Evolutionary conservation across 2,329 filamentous ascomycete species (phyloP).

Genomic region (Pseudogymnoascus sp.): DNA sequence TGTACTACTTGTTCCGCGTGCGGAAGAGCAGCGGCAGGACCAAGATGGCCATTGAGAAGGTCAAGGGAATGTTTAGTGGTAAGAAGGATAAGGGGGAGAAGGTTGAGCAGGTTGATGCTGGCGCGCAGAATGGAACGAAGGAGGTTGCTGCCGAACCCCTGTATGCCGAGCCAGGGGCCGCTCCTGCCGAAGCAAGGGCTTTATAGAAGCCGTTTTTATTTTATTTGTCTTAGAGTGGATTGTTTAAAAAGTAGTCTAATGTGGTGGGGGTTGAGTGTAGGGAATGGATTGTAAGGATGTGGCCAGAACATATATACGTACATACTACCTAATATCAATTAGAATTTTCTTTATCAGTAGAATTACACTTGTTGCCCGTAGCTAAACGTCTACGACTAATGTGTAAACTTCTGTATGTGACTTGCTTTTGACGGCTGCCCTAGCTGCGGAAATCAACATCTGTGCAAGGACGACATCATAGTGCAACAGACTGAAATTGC

Average conservation of each 20-base stretch:
- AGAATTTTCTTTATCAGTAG: not conserved
- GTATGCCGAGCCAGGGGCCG: no score
- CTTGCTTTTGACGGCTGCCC: not conserved
- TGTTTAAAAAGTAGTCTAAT: not conserved
- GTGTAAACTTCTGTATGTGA: not conserved
- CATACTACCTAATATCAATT: not conserved
- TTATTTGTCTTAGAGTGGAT: not conserved
- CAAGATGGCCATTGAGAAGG: not conserved
- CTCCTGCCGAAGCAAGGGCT: not conserved
- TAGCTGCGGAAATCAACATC: not conserved
- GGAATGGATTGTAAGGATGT: not conserved
- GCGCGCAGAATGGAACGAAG: not conserved
- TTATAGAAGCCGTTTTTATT: not conserved
- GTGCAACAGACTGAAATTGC: not conserved
- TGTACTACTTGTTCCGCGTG: slow-evolving; percentile 44
- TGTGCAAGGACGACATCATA: no score
- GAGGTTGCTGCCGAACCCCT: not conserved
- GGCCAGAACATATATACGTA: not conserved
- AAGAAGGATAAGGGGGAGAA: not conserved
- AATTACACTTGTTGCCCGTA: not conserved
- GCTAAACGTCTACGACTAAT: not conserved
- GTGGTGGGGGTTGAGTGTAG: not conserved
- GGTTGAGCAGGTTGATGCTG: not conserved
- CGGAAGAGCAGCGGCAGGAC: slow-evolving; percentile 15
- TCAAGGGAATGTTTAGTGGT: not conserved